A percentile compares a stretch with the other conserved stretches of the same genome.
phyloP scores from a whole-genome alignment of 768 basidiomycete genomes.

The Infundibulicybe gibba region DNA sequence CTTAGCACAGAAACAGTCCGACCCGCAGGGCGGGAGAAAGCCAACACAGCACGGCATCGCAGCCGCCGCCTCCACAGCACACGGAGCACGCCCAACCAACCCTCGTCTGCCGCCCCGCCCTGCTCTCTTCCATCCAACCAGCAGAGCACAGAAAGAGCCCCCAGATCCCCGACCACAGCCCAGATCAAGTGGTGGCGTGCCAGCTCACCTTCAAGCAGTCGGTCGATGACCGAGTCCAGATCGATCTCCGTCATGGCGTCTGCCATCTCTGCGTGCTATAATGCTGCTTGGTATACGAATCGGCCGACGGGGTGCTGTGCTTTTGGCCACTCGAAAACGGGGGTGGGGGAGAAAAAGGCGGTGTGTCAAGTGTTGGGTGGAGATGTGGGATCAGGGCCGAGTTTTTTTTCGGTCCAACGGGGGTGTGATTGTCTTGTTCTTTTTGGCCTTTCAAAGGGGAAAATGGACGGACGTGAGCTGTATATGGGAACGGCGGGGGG shows the following conservation, averaged over 20 bases:
- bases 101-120: background rate
- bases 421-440: background rate
- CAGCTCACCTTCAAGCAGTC: slow-evolving; percentile 90
- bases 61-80: background rate
- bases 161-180: background rate
- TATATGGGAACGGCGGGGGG: slow-evolving; percentile 9
- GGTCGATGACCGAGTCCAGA: slow-evolving; percentile 99
- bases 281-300: slow-evolving; percentile 1
- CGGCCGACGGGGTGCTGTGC: slow-evolving; percentile 2
- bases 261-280: slow-evolving; percentile 48
- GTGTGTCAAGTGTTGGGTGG: slow-evolving; percentile 3
- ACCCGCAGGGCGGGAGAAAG: no score
- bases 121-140: background rate
- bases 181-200: slow-evolving; percentile 9
- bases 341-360: slow-evolving; percentile 4
- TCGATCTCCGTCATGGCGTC: slow-evolving; percentile 91
- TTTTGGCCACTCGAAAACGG: slow-evolving; percentile 9
- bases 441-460: background rate
- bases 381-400: slow-evolving; percentile 3
- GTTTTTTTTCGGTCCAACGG: background rate
- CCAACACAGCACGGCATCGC: background rate
- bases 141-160: background rate
- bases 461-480: slow-evolving; percentile 2
- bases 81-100: background rate
- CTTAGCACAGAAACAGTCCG: no score